These are phyloP conservation scores for Discostella stelligeroides DNA, from an alignment of 108 stramenopile genomes.

Conservation along the genomic window DNA sequence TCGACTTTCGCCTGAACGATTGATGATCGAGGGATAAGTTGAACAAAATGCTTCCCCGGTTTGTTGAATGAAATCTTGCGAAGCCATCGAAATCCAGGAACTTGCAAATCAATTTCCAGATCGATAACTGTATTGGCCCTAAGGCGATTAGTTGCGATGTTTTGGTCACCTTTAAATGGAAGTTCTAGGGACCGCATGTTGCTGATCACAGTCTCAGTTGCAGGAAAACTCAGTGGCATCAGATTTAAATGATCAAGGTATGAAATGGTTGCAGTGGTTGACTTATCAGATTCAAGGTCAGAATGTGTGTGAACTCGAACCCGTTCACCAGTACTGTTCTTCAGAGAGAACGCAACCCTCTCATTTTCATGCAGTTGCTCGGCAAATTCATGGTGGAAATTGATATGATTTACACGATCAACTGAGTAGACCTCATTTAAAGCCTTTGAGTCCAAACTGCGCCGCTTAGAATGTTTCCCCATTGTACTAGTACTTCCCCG, in stretches of 20 bases:
- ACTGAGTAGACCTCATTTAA: slow-evolving; percentile 1
- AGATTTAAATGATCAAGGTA: slow-evolving; percentile 83
- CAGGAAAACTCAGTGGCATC: slow-evolving; percentile 76
- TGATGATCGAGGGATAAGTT: slow-evolving; percentile 67
- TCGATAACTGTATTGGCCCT: slow-evolving; percentile 11
- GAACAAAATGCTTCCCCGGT: slow-evolving; percentile 80
- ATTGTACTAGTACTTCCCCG: slow-evolving; percentile 1
- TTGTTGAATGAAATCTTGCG: slow-evolving; percentile 78
- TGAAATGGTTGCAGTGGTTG: slow-evolving; percentile 44
- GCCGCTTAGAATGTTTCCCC: neutral
- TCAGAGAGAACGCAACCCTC: slow-evolving; percentile 88
- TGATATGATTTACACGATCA: slow-evolving; percentile 33
- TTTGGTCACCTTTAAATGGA: slow-evolving; percentile 74
- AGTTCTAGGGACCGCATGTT: slow-evolving; percentile 87
- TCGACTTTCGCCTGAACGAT: slow-evolving; percentile 54
- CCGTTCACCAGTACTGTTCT: slow-evolving; percentile 89
- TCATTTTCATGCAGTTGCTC: slow-evolving; percentile 60
- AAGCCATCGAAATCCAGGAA: slow-evolving; percentile 91
- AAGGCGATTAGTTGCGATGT: slow-evolving; percentile 13
- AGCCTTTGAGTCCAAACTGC: neutral
- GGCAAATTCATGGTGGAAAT: slow-evolving; percentile 65
- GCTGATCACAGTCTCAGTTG: slow-evolving; percentile 82
- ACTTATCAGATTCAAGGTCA: slow-evolving; percentile 27
- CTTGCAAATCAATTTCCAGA: slow-evolving; percentile 86
- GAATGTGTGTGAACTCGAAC: slow-evolving; percentile 79